Evolutionary conservation across 23 red algal species (phyloP), one percentile per base, ranked within the genome.

Genomic region (Cyanidiococcus yangmingshanensis): DNA sequence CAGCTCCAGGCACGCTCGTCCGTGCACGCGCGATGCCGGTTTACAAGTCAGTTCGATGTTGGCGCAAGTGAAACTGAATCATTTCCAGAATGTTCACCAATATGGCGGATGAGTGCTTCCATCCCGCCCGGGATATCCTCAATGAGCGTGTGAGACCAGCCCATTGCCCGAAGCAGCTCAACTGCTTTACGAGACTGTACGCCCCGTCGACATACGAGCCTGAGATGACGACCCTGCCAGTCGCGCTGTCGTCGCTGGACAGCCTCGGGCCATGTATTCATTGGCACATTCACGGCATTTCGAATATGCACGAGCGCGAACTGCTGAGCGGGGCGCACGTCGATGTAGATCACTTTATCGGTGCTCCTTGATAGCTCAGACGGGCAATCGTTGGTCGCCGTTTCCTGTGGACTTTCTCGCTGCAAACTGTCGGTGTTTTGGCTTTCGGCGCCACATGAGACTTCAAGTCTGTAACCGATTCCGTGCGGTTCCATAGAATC

Each of bases 71-170:
- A n/a, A n/a, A n/a, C n/a, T n/a, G n/a, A n/a, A n/a, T n/a, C n/a
- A n/a, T n/a, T n/a, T n/a, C n/a, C n/a, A n/a, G n/a, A n/a, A n/a
- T n/a, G n/a, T n/a, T n/a, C n/a, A n/a, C n/a, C n/a, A n/a, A n/a
- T 15, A 15, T 57, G 21, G 16, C n/a, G 32, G 21, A 71, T 29
- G 27, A 71, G 63, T 71, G 63, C 63, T 29, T 71, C 63, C 63
- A 71, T 71, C 7, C 63, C 63, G 27, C 63, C 63, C 16, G 63
- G 63, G 7, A 71, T 35, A 35, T 71, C 32, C 27, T 71, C 63
- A 29, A 71, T 30, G 32, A 27, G 63, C 63, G 32, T 35, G n/a
- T 25, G 16, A 35, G 21, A 12, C n/a, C n/a, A 35, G n/a, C n/a
- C 27, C 63, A 71, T 12, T 2, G 21, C n/a, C n/a, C 27, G 12